A percentile compares a stretch with the other conserved stretches of the same genome.
These are phyloP conservation scores for Dillenia suffruticosa DNA, from an alignment of 164 flowering plant species.

Conservation along the genomic window DNA sequence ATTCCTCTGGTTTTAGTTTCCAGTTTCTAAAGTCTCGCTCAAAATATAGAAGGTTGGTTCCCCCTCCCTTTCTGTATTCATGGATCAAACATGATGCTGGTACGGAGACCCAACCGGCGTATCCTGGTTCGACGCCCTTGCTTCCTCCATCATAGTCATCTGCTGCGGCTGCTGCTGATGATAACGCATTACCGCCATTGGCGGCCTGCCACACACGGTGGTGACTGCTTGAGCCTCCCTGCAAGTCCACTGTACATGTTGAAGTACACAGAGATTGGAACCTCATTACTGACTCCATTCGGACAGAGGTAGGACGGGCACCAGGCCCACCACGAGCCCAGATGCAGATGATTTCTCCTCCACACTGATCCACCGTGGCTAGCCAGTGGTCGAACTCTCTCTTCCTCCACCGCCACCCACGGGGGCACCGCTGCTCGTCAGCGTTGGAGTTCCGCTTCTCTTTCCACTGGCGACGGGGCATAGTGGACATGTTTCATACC, in stretches of 20 bases:
- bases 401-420: slow-evolving; percentile 19
- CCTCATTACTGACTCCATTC: background rate
- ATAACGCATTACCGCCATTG: background rate
- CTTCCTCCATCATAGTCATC: background rate
- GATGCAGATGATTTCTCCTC: background rate
- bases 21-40: no score
- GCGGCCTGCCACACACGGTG: background rate
- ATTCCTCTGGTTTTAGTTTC: no score
- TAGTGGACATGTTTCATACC: no score
- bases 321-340: background rate
- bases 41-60: no score
- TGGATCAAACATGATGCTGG: background rate
- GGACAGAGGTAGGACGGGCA: background rate
- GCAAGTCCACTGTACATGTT: background rate
- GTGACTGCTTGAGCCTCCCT: background rate
- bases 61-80: background rate
- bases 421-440: slow-evolving; percentile 17
- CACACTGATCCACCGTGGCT: slow-evolving; percentile 16
- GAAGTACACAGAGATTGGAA: slow-evolving; percentile 10
- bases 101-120: slow-evolving; percentile 15
- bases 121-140: slow-evolving; percentile 17
- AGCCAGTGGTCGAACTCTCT: slow-evolving; percentile 32
- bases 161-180: slow-evolving; percentile 6
- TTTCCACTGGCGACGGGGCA: background rate
- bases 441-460: slow-evolving; percentile 16